These are phyloP conservation scores for Termitomyces heimii DNA, from an alignment of 768 basidiomycete genomes.

Conservation along the genomic window DNA sequence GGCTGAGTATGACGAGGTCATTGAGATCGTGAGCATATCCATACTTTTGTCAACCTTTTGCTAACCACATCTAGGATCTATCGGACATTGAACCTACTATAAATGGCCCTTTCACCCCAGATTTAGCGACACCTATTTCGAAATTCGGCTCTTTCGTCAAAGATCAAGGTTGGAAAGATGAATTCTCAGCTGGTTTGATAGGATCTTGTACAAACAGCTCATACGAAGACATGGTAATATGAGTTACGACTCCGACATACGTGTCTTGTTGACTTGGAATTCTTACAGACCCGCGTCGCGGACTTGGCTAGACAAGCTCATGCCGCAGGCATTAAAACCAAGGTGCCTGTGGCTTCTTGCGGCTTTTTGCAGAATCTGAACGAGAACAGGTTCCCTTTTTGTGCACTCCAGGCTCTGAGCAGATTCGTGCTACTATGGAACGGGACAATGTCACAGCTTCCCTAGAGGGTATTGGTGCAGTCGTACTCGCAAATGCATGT, in stretches of 20 bases:
- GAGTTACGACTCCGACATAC: background rate
- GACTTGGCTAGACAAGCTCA: constrained; percentile 89
- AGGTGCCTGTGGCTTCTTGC: constrained; percentile 34
- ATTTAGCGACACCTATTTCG: constrained; percentile 90
- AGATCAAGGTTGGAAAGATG: constrained; percentile 90
- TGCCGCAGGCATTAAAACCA: constrained; percentile 70
- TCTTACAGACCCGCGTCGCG: constrained; percentile 76
- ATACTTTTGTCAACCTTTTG: background rate
- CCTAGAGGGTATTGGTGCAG: constrained; percentile 86
- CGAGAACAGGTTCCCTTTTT: constrained; percentile 66
- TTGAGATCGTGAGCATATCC: constrained; percentile 72
- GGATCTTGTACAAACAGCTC: constrained; percentile 99
- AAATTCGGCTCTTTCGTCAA: constrained; percentile 76
- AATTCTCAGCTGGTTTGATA: constrained; percentile 86
- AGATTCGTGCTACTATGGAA: constrained; percentile 97
- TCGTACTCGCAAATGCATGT: constrained; percentile 95
- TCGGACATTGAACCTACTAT: constrained; percentile 87
- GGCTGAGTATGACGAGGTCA: constrained; percentile 90
- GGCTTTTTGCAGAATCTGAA: constrained; percentile 6
- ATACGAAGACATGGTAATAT: constrained; percentile 84
- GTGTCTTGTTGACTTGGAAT: constrained; percentile 7
- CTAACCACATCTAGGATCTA: constrained; percentile 52
- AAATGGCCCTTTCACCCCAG: constrained; percentile 98
- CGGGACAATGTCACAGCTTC: constrained; percentile 81
- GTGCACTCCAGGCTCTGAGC: constrained; percentile 89